Conservation (phyloP, 352 stramenopile genomes). For the Globisporangium iwayamae region DNA sequence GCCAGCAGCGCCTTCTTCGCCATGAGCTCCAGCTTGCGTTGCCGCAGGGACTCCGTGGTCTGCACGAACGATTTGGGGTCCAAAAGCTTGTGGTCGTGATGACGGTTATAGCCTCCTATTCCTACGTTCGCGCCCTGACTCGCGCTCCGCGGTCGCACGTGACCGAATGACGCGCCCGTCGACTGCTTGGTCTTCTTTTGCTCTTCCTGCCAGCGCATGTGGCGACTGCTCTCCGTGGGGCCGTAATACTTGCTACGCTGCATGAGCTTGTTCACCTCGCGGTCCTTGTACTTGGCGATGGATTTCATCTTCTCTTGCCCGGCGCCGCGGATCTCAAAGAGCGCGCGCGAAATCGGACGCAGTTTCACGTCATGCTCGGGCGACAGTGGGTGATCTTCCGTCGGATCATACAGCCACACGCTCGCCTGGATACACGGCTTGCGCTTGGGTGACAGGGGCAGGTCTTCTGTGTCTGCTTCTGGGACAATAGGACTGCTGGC, state of each 20-base stretch:
- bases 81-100: conserved; percentile 27
- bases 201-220: conserved; percentile 73
- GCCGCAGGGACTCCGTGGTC: conserved; percentile 43
- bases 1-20: conserved; percentile 11
- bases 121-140: conserved; percentile 35
- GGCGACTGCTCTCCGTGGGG: conserved; percentile 69
- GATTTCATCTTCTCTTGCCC: conserved; percentile 55
- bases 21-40: conserved; percentile 25
- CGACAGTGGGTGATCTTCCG: conserved; percentile 30
- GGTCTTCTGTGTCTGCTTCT: background rate
- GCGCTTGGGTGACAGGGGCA: conserved; percentile 21
- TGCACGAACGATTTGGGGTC: conserved; percentile 61
- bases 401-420: conserved; percentile 69
- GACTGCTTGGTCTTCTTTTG: conserved; percentile 44
- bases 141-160: conserved; percentile 25
- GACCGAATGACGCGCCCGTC: conserved; percentile 5
- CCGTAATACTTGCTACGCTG: conserved; percentile 76
- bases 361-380: conserved; percentile 54
- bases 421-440: conserved; percentile 33
- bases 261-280: conserved; percentile 45
- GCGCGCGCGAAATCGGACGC: conserved; percentile 67
- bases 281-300: conserved; percentile 51
- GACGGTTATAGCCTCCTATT: conserved; percentile 22
- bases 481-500: background rate
- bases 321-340: conserved; percentile 71